Evolutionary conservation across 129 eudicot genomes (phyloP).

Genomic region (Helichrysum umbraculigerum): DNA sequence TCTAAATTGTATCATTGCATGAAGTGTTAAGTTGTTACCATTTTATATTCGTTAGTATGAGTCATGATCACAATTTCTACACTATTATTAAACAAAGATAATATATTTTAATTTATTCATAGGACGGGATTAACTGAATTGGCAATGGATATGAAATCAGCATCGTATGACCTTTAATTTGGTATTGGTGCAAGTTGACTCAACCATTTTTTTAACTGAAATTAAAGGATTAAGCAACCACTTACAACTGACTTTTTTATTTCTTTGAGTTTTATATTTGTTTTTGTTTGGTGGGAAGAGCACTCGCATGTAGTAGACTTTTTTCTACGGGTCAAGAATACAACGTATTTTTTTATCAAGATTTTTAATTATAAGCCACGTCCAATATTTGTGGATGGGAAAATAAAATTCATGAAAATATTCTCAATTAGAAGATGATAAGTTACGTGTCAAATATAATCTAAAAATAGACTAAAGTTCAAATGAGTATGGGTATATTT

Average conservation of each 20-base stretch:
- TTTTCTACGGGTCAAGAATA: conserved; percentile 4
- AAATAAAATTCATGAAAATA: neutral
- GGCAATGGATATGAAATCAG: neutral
- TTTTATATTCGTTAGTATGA: no score
- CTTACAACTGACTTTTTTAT: conserved; percentile 9
- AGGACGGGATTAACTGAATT: neutral
- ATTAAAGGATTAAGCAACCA: conserved; percentile 3
- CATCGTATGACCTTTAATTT: neutral
- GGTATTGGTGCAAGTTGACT: conserved; percentile 23
- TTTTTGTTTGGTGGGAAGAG: conserved; percentile 27
- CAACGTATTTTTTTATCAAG: neutral
- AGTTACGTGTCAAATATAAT: no score
- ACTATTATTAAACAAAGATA: neutral
- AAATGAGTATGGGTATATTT: no score
- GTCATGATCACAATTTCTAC: neutral
- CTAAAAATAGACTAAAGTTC: no score
- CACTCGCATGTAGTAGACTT: conserved; percentile 9
- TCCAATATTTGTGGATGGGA: conserved; percentile 3
- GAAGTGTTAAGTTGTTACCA: no score
- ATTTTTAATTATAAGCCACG: neutral
- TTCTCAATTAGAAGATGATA: neutral
- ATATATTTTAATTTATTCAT: neutral
- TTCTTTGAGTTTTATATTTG: neutral
- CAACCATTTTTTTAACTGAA: neutral
- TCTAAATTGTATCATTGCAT: neutral